These are phyloP conservation scores for Brassica balearica DNA, from an alignment of 441 rosid species.

Conservation along the genomic window DNA sequence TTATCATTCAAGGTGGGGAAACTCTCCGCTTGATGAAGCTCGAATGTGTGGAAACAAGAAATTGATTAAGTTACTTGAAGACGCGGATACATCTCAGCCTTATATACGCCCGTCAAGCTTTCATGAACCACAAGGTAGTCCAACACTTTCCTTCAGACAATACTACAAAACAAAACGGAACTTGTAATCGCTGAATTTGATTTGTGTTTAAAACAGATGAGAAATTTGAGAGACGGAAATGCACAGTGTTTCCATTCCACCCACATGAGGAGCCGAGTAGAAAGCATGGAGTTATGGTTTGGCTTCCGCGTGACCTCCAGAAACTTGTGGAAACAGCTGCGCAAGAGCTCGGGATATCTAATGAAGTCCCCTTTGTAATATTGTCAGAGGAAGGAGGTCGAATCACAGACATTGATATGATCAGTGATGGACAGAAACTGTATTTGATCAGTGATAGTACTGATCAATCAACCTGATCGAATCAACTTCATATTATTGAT, in stretches of 20 bases:
- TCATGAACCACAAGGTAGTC: conserved; percentile 58
- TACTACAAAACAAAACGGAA: neutral
- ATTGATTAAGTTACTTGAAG: conserved; percentile 77
- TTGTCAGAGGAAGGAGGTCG: conserved; percentile 80
- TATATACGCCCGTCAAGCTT: conserved; percentile 48
- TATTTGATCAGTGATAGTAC: conserved; percentile 54
- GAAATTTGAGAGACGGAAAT: conserved; percentile 55
- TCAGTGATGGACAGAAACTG: conserved; percentile 72
- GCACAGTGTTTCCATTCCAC: conserved; percentile 82
- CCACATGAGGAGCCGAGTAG: conserved; percentile 56
- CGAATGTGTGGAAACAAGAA: conserved; percentile 80
- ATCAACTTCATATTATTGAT: conserved; percentile 10
- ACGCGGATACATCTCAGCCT: conserved; percentile 58
- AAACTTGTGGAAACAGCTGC: conserved; percentile 64
- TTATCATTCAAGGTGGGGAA: conserved; percentile 73
- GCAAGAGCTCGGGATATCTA: conserved; percentile 53
- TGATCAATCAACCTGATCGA: conserved; percentile 23
- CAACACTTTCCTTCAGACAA: neutral
- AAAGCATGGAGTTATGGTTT: conserved; percentile 71
- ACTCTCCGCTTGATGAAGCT: conserved; percentile 79
- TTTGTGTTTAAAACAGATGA: conserved; percentile 47
- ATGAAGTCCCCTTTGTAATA: conserved; percentile 48
- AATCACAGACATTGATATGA: conserved; percentile 70
- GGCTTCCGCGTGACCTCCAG: conserved; percentile 63
- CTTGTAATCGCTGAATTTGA: neutral